These are phyloP conservation scores for Suillus bovinus DNA, from an alignment of 768 basidiomycete species.

Conservation along the genomic window DNA sequence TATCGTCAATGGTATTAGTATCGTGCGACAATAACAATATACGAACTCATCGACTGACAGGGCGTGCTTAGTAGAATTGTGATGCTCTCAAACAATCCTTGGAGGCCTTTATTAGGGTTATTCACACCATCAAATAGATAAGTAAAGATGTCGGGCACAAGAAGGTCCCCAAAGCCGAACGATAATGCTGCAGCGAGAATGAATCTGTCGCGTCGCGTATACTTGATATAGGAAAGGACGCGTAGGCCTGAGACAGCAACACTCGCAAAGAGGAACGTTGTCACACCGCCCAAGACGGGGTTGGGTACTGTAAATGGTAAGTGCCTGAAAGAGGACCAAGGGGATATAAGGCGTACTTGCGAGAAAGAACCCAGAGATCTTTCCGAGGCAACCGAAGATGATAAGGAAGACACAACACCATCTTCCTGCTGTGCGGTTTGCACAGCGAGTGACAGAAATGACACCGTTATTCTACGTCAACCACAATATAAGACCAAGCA, in stretches of 20 bases:
- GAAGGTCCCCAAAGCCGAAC: constrained; percentile 71
- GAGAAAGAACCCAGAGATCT: constrained; percentile 81
- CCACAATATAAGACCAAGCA: neutral
- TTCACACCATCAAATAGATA: constrained; percentile 68
- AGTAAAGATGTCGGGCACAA: constrained; percentile 64
- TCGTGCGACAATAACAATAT: neutral
- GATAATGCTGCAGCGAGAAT: constrained; percentile 68
- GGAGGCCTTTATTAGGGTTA: constrained; percentile 52
- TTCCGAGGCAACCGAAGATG: constrained; percentile 77
- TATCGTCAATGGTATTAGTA: constrained; percentile 22
- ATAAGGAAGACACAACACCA: constrained; percentile 83
- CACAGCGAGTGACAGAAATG: constrained; percentile 83
- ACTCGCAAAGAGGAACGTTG: constrained; percentile 82
- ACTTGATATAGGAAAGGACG: constrained; percentile 60
- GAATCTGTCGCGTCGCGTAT: constrained; percentile 67
- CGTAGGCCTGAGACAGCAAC: constrained; percentile 72
- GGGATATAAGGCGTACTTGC: constrained; percentile 46
- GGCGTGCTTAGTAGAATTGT: constrained; percentile 81
- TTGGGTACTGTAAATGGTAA: constrained; percentile 55
- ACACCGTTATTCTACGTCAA: constrained; percentile 71
- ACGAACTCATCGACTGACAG: constrained; percentile 48
- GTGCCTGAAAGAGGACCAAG: neutral
- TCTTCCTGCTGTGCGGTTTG: constrained; percentile 74
- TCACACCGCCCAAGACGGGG: constrained; percentile 81
- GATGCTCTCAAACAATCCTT: constrained; percentile 74